phyloP scores from a whole-genome alignment of 2,329 filamentous ascomycete genomes.

The Mycosphaerella sp. region DNA sequence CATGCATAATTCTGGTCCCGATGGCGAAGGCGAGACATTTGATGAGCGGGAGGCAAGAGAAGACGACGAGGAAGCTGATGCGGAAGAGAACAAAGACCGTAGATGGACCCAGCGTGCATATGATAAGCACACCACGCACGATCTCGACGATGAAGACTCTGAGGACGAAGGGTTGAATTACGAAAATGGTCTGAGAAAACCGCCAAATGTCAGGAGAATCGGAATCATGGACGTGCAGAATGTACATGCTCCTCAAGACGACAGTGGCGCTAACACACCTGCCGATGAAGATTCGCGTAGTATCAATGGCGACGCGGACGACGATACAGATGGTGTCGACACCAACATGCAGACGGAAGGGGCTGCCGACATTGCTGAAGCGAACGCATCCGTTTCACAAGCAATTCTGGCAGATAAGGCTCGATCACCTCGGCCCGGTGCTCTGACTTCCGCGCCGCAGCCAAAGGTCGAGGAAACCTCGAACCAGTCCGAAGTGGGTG shows the following conservation, averaged over 20 bases:
- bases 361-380: slow-evolving; percentile 17
- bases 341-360: slow-evolving; percentile 28
- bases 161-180: slow-evolving; percentile 78
- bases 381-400: slow-evolving; percentile 24
- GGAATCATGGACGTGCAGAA: slow-evolving; percentile 60
- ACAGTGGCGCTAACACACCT: slow-evolving; percentile 45
- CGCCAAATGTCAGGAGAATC: slow-evolving; percentile 42
- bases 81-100: slow-evolving; percentile 77
- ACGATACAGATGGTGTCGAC: slow-evolving; percentile 7
- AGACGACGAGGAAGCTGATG: slow-evolving; percentile 70
- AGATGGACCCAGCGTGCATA: slow-evolving; percentile 75
- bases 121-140: slow-evolving; percentile 65
- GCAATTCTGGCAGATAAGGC: slow-evolving; percentile 27
- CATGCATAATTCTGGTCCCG: slow-evolving; percentile 37
- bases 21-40: slow-evolving; percentile 42
- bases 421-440: slow-evolving; percentile 15
- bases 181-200: slow-evolving; percentile 64
- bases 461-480: slow-evolving; percentile 14
- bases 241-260: slow-evolving; percentile 47
- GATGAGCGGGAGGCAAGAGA: slow-evolving; percentile 60
- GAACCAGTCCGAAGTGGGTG: slow-evolving; percentile 18
- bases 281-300: slow-evolving; percentile 29
- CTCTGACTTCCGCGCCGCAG: slow-evolving; percentile 3
- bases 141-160: slow-evolving; percentile 71
- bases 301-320: slow-evolving; percentile 28